Base-by-base conservation (phyloP, 805 yeast genomes). In the Ogataea nitratoaversa region DNA sequence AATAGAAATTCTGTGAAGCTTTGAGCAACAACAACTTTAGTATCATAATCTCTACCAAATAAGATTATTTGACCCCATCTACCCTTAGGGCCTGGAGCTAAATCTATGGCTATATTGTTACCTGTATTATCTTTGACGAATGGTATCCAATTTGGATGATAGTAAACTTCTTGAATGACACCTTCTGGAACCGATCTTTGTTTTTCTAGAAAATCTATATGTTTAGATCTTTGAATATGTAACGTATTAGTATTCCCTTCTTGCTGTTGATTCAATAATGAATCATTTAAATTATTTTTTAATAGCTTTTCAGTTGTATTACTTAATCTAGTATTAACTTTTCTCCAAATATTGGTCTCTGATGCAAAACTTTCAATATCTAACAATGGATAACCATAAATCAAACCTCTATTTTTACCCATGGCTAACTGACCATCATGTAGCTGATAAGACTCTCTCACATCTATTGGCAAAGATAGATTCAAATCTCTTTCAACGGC, bases 131-230 rank as follows among this genome's bases (percentile, higher is more conserved):
- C 99, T 36, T 91, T 87, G 29, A 86, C 78, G 38, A 91, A 63
- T 3, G 99, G 98, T 43, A 91, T 79, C 99, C 99, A 91, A 53
- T 76, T 78, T 4, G 87, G 79, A 60, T 87, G 87, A n/a, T 96
- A 91, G 62, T 88, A 93, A 6, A 79, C 78, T 8, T 76, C 72
- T 58, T 85, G 84, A 33, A 89, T 69, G 11, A 80, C 67, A 5
- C 80, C 82, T 16, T 84, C 84, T 8, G 99, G 99, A 13, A 87
- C 70, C 0, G 93, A 81, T 43, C 71, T 72, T 63, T 83, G 82
- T 59, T 63, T 60, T 30, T 80, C 62, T 50, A 63, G 62, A 47
- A 72, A 69, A 41, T 66, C 64, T 19, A 59, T 57, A 30, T 53
- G 50, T 40, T 45, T 33, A 8, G 37, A 31, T 30, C 46, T 49